Percentiles rank a stretch among this genome's conserved stretches.
Conservation (phyloP, 2,329 filamentous ascomycete species). For the Elsinoe necatrix region DNA sequence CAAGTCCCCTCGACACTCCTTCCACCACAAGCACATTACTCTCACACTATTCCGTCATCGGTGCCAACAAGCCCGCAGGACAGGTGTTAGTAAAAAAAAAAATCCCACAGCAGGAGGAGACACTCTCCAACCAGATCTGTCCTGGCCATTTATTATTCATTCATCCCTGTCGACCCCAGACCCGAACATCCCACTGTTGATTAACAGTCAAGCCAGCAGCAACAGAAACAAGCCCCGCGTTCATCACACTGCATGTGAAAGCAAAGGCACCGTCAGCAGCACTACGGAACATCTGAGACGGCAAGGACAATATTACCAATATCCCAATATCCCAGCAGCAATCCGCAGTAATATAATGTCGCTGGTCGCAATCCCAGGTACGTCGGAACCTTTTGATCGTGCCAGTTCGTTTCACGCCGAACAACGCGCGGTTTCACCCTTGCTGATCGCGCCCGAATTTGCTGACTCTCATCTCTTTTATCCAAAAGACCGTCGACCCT, state of each 20-base stretch:
- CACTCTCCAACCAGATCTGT: background rate
- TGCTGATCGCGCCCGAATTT: conserved; percentile 14
- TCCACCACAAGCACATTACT: background rate
- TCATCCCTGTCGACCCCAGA: conserved; percentile 6
- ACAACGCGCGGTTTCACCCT: conserved; percentile 16
- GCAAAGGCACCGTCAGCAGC: background rate
- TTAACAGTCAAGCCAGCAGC: background rate
- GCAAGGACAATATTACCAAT: background rate
- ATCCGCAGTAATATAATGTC: conserved; percentile 13
- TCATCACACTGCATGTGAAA: conserved; percentile 4
- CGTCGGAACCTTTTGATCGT: background rate
- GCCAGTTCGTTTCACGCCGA: conserved; percentile 9
- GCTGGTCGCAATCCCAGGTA: conserved; percentile 15
- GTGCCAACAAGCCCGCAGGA: background rate
- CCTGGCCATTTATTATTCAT: background rate
- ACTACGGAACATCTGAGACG: background rate
- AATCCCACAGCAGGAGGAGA: too few relatives aligned
- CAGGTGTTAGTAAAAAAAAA: background rate
- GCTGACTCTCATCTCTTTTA: conserved; percentile 14
- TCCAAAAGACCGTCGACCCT: conserved; percentile 12
- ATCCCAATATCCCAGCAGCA: background rate
- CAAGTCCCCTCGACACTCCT: background rate
- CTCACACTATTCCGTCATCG: too few relatives aligned
- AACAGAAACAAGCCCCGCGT: conserved; percentile 6
- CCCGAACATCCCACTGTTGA: conserved; percentile 5